phyloP scores from a whole-genome alignment of 352 stramenopile species.

The Globisporangium ultimum region DNA sequence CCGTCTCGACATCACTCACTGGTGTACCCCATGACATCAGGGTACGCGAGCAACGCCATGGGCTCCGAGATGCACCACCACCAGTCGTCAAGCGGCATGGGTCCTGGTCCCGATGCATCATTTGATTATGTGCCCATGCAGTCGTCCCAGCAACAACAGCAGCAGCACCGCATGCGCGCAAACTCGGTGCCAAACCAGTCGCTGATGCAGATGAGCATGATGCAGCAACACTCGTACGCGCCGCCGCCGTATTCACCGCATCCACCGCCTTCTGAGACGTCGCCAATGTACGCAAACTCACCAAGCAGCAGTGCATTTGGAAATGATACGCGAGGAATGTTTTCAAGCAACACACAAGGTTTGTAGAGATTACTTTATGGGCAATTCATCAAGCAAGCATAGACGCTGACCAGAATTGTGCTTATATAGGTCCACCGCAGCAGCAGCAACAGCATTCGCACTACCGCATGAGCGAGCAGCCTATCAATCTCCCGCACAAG shows the following conservation, averaged over 20 bases:
- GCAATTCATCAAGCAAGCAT: neutral
- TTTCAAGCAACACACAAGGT: slow-evolving; percentile 14
- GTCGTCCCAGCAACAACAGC: slow-evolving; percentile 23
- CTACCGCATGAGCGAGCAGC: slow-evolving; percentile 32
- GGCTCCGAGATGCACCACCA: slow-evolving; percentile 15
- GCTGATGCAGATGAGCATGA: slow-evolving; percentile 16
- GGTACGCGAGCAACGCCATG: slow-evolving; percentile 28
- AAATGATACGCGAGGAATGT: slow-evolving; percentile 13
- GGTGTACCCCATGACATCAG: slow-evolving; percentile 39
- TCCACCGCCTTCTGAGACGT: neutral
- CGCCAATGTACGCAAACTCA: slow-evolving; percentile 5
- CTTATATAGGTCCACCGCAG: slow-evolving; percentile 21
- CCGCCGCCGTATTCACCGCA: slow-evolving; percentile 6
- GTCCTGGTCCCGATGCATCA: slow-evolving; percentile 19
- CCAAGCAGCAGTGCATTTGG: slow-evolving; percentile 2
- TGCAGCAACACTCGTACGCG: slow-evolving; percentile 16
- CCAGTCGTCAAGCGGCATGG: slow-evolving; percentile 10
- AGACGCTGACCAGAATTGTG: neutral
- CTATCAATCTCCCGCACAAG: slow-evolving; percentile 52
- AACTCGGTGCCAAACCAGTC: slow-evolving; percentile 5
- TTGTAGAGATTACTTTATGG: neutral
- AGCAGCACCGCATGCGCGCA: slow-evolving; percentile 8
- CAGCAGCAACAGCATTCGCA: slow-evolving; percentile 15
- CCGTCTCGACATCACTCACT: slow-evolving; percentile 38
- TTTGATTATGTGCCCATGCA: slow-evolving; percentile 55